Evolutionary conservation across 2,329 filamentous ascomycete species (phyloP).

Genomic region (Tolypocladium album): DNA sequence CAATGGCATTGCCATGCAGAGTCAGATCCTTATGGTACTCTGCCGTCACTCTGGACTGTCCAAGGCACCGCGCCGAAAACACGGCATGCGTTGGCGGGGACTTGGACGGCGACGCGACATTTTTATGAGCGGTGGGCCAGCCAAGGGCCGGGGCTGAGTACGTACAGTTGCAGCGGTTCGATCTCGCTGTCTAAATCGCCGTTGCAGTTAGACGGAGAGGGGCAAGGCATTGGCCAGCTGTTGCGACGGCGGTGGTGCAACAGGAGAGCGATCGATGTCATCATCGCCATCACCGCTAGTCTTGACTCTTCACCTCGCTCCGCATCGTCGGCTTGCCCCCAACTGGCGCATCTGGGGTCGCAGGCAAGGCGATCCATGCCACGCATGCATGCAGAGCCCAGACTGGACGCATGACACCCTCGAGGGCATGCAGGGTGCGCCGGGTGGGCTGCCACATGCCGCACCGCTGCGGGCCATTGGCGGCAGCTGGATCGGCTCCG

Average conservation of each 20-base stretch:
- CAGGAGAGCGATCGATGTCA: not conserved
- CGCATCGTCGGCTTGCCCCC: not conserved
- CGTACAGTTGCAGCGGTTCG: not conserved
- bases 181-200: no score
- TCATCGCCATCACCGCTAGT: not conserved
- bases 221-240: not conserved
- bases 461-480: slow-evolving; percentile 1
- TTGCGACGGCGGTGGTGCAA: not conserved
- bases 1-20: not conserved
- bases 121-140: not conserved
- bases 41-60: not conserved
- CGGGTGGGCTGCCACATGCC: slow-evolving; percentile 6
- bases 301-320: not conserved
- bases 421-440: not conserved
- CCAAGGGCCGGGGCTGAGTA: not conserved
- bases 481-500: not conserved
- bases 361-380: not conserved
- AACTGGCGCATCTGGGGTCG: not conserved
- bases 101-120: not conserved
- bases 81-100: not conserved
- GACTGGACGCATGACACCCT: slow-evolving; percentile 10
- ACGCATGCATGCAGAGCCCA: slow-evolving; percentile 1
- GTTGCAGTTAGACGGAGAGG: no score
- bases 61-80: not conserved
- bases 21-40: not conserved